Evolutionary conservation across 306 rosid genomes (phyloP).

Genomic region (Herpetospermum pedunculosum): DNA sequence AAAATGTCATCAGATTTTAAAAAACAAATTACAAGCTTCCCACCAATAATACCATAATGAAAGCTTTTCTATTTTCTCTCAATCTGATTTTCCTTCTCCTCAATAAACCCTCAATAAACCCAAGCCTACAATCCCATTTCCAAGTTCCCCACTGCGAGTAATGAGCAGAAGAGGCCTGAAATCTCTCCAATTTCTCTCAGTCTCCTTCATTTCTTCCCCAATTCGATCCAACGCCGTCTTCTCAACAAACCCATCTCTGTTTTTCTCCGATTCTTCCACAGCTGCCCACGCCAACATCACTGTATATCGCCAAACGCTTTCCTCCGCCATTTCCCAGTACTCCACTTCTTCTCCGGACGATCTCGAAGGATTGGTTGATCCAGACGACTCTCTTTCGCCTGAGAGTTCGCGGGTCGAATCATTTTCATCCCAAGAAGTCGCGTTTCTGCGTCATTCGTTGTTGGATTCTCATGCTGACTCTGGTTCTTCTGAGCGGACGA

Average conservation of each 20-base stretch:
- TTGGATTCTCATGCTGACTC: conserved; percentile 22
- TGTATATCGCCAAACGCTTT: not conserved
- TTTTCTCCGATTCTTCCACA: not conserved
- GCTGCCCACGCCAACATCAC: not conserved
- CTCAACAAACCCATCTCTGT: not conserved
- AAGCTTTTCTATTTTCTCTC: too few species aligned
- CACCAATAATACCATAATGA: too few species aligned
- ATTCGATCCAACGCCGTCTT: not conserved
- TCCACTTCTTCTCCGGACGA: conserved; percentile 22
- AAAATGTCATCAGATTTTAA: too few species aligned
- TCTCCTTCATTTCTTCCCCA: conserved; percentile 21
- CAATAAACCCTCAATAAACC: conserved; percentile 13
- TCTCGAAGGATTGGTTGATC: conserved; percentile 42
- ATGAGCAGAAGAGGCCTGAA: conserved; percentile 41
- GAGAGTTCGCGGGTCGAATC: conserved; percentile 13
- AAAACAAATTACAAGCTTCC: too few species aligned
- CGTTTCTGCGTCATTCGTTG: conserved; percentile 36
- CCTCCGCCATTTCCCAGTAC: conserved; percentile 9
- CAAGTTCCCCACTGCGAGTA: not conserved
- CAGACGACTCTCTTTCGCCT: conserved; percentile 16
- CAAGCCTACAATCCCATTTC: not conserved
- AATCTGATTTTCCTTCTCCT: not conserved
- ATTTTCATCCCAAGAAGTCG: conserved; percentile 31
- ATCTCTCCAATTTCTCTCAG: conserved; percentile 15
- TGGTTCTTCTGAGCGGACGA: conserved; percentile 10